phyloP scores from a whole-genome alignment of 2,329 filamentous ascomycete species.

The Chrysoporthe deuterocubensis region DNA sequence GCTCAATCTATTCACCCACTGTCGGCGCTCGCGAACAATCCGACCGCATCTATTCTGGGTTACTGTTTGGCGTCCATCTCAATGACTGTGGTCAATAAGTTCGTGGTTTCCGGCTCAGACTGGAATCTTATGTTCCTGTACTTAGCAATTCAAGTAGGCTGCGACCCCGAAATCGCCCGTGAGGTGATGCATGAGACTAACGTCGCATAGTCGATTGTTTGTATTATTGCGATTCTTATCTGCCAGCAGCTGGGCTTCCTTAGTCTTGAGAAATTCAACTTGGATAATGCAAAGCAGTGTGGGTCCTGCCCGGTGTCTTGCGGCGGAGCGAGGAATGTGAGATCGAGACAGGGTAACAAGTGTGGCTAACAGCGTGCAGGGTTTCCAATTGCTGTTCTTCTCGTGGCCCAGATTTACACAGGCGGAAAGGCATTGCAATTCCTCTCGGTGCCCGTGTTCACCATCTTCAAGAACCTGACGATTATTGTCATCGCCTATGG shows the following conservation, averaged over 20 bases:
- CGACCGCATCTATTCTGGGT: constrained; percentile 77
- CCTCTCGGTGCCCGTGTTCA: constrained; percentile 97
- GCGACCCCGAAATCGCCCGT: not conserved
- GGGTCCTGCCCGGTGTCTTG: constrained; percentile 41
- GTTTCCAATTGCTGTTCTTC: constrained; percentile 94
- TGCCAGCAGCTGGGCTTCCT: constrained; percentile 85
- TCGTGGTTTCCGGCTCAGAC: constrained; percentile 84
- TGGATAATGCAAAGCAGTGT: constrained; percentile 92
- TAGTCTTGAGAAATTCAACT: constrained; percentile 80
- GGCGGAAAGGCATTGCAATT: constrained; percentile 94
- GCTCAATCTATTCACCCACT: constrained; percentile 43
- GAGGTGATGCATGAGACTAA: constrained; percentile 23
- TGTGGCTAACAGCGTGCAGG: constrained; percentile 54
- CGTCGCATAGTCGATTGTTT: constrained; percentile 75
- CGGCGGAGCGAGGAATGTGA: not conserved
- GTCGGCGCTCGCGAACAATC: constrained; percentile 70
- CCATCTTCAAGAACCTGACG: constrained; percentile 99
- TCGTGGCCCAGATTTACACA: constrained; percentile 99
- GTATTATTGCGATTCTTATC: constrained; percentile 79
- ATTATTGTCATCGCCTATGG: constrained; percentile 99
- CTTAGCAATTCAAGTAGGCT: constrained; percentile 80
- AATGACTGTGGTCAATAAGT: constrained; percentile 99
- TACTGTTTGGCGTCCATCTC: constrained; percentile 97
- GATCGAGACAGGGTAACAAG: not conserved
- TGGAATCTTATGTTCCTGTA: constrained; percentile 99